Conservation (phyloP, 2,329 filamentous ascomycete species). For the Beauveria pseudobassiana region DNA sequence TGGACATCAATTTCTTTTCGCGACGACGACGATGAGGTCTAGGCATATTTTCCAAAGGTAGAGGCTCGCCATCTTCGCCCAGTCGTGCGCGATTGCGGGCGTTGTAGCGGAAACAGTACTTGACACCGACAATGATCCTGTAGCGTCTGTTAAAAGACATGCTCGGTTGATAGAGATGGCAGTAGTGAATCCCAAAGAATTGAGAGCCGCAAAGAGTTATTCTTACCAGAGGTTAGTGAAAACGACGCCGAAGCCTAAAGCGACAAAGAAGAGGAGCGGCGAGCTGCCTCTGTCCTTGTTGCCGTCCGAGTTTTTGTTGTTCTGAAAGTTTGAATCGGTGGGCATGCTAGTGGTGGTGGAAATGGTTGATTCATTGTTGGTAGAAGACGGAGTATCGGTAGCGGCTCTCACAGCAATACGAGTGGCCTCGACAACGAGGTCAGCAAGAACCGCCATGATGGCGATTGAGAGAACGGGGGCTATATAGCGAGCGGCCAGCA, state of each 20-base stretch:
- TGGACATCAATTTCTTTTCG: conserved; percentile 98
- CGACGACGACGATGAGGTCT: conserved; percentile 76
- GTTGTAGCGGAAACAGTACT: conserved; percentile 98
- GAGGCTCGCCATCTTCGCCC: conserved; percentile 74
- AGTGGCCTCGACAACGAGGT: conserved; percentile 20
- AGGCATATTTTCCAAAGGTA: conserved; percentile 80
- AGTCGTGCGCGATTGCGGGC: conserved; percentile 79
- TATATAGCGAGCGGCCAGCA: background rate
- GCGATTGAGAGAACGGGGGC: conserved; percentile 10
- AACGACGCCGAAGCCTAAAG: conserved; percentile 92
- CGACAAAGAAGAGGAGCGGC: conserved; percentile 71
- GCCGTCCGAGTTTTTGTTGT: conserved; percentile 12
- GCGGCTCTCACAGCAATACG: conserved; percentile 19
- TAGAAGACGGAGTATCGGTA: conserved; percentile 16
- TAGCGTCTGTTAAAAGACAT: conserved; percentile 17
- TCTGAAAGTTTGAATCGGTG: conserved; percentile 16
- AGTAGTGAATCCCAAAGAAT: background rate
- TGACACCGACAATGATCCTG: conserved; percentile 99
- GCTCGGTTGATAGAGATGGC: background rate
- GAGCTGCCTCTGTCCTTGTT: conserved; percentile 29
- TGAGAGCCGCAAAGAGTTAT: background rate
- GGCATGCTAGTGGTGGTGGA: conserved; percentile 11
- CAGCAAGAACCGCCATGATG: conserved; percentile 20
- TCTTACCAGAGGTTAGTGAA: conserved; percentile 98
- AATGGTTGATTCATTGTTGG: conserved; percentile 11